Evolutionary conservation across 2,329 filamentous ascomycete species (phyloP), one percentile per base, ranked within the genome.

Genomic region (Neofusicoccum sp.): DNA sequence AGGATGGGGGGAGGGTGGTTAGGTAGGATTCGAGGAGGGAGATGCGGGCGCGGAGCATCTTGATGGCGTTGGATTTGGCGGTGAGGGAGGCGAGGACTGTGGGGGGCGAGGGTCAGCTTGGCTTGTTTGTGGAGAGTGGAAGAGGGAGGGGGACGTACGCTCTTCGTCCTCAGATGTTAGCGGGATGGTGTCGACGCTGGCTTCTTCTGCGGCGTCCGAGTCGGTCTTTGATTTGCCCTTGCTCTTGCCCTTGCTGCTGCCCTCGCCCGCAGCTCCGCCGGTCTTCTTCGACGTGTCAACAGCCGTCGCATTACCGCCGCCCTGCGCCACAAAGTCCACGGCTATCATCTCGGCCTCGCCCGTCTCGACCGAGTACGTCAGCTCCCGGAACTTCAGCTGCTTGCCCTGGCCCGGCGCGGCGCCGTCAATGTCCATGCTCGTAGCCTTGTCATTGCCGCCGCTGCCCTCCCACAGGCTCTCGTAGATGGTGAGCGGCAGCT

Each of bases 261-360:
- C 81, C 75, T 40, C 67, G 78, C 76, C 47, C 60, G 73, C 71
- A 64, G 33, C 64, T 43, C 20, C 58, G 16, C 14, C 6, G 49
- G 34, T 59, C 56, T 62, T 65, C 51, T 38, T 56, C 33, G 57
- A n/a, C 4, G 62, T 71, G 30, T 76, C 73, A 26, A 85, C 78
- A 33, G 86, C 86, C 9, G 89, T 87, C 26, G 92, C 93, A 69
- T 90, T 93, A 49, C 90, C 90, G 48, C 89, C 90, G 40, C 90
- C 91, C 57, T 88, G 87, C 0, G 93, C 93, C 20, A 99, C 89
- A 66, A 93, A 96, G 75, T 97, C 92, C 69, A 99, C 90, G 67
- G 90, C 90, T 66, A 99, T 98, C 92, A 97, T 97, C 75, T 99
- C 95, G 1, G 93, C 93, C 74, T 98, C 93, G 8, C 91, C 91